A percentile compares a stretch with the other conserved stretches of the same genome.
phyloP scores from a whole-genome alignment of 345 rosid genomes.

The Tarenaya hassleriana region DNA sequence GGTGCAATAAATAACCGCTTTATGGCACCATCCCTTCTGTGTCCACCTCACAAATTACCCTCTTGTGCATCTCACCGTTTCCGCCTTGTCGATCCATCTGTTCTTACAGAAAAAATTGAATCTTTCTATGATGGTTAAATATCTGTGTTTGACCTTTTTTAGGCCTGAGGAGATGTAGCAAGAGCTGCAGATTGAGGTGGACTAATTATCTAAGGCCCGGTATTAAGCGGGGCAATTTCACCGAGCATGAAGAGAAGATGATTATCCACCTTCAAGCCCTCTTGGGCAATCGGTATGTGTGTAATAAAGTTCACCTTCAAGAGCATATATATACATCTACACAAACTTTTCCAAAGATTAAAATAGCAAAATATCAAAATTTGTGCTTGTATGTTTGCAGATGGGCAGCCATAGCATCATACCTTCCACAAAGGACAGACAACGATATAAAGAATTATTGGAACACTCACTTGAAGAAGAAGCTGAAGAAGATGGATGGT shows the following conservation, averaged over 20 bases:
- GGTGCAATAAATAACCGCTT: conserved; percentile 30
- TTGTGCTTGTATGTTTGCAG: conserved; percentile 31
- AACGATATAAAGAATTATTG: conserved; percentile 93
- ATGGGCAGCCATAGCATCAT: conserved; percentile 99
- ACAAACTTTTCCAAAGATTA: too few relatives aligned
- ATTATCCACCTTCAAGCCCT: conserved; percentile 97
- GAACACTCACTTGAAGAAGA: conserved; percentile 93
- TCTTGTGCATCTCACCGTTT: too few relatives aligned
- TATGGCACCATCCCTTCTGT: conserved; percentile 22
- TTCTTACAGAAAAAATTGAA: too few relatives aligned
- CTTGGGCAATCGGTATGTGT: conserved; percentile 73
- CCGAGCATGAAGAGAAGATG: conserved; percentile 88
- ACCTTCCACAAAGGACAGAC: conserved; percentile 94
- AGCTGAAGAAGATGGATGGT: conserved; percentile 55
- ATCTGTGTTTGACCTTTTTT: conserved; percentile 21
- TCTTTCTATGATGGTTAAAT: conserved; percentile 7
- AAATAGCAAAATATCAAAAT: too few relatives aligned
- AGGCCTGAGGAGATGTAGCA: conserved; percentile 96
- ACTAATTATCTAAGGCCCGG: conserved; percentile 95
- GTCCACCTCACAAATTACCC: too few relatives aligned
- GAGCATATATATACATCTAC: background rate
- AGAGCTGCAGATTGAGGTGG: conserved; percentile 98
- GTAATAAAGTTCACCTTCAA: conserved; percentile 4
- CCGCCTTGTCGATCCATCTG: too few relatives aligned
- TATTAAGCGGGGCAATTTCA: conserved; percentile 85